phyloP scores from a whole-genome alignment of 2,329 filamentous ascomycete genomes.

The Ophiostoma sp. region DNA sequence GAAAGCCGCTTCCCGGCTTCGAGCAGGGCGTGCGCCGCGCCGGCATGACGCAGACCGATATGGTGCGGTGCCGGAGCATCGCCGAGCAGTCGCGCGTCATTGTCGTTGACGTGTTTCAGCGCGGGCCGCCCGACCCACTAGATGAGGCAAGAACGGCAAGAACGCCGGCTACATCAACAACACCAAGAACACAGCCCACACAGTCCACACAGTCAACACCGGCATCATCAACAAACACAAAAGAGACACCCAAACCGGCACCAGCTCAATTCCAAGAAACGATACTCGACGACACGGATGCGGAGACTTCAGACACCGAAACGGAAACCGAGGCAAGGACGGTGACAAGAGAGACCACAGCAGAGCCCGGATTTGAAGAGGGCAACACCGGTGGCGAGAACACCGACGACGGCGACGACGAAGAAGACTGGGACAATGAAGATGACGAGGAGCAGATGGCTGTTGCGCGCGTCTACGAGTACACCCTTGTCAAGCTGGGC shows the following conservation, averaged over 20 bases:
- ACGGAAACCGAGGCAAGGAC: slow-evolving; percentile 41
- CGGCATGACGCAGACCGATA: slow-evolving; percentile 73
- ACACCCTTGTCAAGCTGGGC: slow-evolving; percentile 69
- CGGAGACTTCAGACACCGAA: neutral
- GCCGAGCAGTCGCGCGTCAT: slow-evolving; percentile 69
- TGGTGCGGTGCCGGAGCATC: slow-evolving; percentile 77
- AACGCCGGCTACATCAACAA: neutral
- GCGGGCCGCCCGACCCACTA: slow-evolving; percentile 26
- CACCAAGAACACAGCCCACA: neutral
- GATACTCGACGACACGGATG: neutral
- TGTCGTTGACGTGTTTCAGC: slow-evolving; percentile 63
- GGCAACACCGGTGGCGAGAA: neutral
- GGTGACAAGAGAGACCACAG: slow-evolving; percentile 38
- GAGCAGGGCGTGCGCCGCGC: slow-evolving; percentile 48
- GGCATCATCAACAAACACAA: neutral
- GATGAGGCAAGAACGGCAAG: slow-evolving; percentile 9
- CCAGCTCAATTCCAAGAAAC: neutral
- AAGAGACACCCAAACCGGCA: neutral
- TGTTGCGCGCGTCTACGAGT: slow-evolving; percentile 71
- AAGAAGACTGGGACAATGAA: slow-evolving; percentile 23
- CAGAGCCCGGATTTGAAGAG: slow-evolving; percentile 9
- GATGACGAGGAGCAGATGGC: slow-evolving; percentile 53
- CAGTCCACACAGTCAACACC: neutral
- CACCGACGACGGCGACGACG: neutral
- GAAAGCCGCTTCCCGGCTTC: slow-evolving; percentile 65